These are phyloP conservation scores for Colletotrichum orchidophilum DNA, from an alignment of 2,329 filamentous ascomycete species.

Conservation along the genomic window DNA sequence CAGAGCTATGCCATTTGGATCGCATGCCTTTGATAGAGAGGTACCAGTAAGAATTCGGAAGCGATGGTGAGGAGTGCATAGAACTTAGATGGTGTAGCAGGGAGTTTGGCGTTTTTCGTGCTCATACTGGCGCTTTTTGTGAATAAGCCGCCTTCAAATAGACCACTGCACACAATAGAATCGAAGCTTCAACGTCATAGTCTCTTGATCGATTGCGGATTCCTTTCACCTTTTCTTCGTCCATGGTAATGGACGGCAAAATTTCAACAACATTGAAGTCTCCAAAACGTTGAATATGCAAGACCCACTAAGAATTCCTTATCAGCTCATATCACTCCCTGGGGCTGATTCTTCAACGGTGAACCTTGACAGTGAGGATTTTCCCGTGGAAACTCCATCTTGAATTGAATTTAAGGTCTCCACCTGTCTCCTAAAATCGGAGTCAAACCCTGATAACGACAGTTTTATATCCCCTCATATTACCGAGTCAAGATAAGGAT, in stretches of 20 bases:
- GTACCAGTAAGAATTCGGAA: background rate
- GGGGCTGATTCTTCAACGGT: background rate
- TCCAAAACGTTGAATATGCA: background rate
- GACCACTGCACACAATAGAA: background rate
- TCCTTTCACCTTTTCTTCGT: too few relatives aligned
- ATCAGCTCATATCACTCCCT: background rate
- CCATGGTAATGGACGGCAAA: too few relatives aligned
- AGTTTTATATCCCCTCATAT: background rate
- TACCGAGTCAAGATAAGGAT: background rate
- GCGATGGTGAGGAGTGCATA: background rate
- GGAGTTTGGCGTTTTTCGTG: background rate
- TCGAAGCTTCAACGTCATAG: background rate
- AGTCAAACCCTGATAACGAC: background rate
- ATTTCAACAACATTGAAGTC: background rate
- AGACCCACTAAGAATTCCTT: background rate
- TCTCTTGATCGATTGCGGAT: background rate
- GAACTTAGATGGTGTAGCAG: background rate
- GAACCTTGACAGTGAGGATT: background rate
- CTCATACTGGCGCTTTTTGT: background rate
- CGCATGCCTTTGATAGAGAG: slow-evolving; percentile 11
- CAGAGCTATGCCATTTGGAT: slow-evolving; percentile 20
- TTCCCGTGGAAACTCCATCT: background rate
- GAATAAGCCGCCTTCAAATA: background rate
- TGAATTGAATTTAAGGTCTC: background rate
- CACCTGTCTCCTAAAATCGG: background rate